These are phyloP conservation scores for Simplicillium aogashimaense DNA, from an alignment of 2,329 filamentous ascomycete genomes.

Conservation along the genomic window DNA sequence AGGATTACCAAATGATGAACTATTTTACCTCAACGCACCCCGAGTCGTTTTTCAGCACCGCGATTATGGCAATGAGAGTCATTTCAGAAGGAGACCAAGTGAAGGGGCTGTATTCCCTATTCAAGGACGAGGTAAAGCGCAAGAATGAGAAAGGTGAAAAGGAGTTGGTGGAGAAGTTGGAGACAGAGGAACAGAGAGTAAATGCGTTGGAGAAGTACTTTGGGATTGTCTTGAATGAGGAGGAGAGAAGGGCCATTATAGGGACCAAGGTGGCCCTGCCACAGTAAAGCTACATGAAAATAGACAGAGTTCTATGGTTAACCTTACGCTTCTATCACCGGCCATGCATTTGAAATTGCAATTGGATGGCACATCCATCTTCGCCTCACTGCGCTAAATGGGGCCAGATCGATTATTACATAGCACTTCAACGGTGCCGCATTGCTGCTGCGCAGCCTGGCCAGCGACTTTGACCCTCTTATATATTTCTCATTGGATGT, in stretches of 20 bases:
- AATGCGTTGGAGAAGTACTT: constrained; percentile 39
- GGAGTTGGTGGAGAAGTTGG: constrained; percentile 28
- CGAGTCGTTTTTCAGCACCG: constrained; percentile 26
- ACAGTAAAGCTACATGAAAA: neutral
- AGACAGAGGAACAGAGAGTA: constrained; percentile 38
- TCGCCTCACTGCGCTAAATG: no score
- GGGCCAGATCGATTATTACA: no score
- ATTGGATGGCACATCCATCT: no score
- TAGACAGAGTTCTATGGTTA: constrained; percentile 1
- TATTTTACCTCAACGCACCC: constrained; percentile 22
- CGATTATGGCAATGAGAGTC: constrained; percentile 22
- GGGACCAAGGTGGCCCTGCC: constrained; percentile 19
- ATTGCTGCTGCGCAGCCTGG: no score
- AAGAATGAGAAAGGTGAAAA: constrained; percentile 20
- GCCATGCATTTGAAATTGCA: no score
- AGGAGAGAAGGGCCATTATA: constrained; percentile 37
- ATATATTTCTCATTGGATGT: no score
- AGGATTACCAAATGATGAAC: constrained; percentile 38
- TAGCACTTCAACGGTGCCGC: no score
- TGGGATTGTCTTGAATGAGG: constrained; percentile 31
- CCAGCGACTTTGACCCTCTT: no score
- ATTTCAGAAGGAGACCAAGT: constrained; percentile 13
- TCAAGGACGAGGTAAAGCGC: constrained; percentile 32
- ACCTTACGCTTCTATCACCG: neutral
- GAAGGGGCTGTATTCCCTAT: constrained; percentile 31